Evolutionary conservation across 2,329 filamentous ascomycete genomes (phyloP).

Genomic region (Sporothrix schenckii): DNA sequence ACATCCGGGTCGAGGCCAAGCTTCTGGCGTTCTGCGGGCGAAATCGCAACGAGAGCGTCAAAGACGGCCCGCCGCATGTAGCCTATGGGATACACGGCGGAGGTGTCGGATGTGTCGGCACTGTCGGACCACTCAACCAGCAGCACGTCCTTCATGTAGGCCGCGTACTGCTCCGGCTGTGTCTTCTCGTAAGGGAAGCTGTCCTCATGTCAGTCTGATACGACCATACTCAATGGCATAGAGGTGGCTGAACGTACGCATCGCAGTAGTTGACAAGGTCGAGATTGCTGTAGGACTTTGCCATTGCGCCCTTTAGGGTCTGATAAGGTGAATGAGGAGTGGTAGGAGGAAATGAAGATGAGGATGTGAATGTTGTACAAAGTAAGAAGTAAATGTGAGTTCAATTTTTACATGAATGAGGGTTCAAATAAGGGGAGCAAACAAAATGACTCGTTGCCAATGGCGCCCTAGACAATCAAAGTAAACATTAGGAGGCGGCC

Average conservation of each 20-base stretch:
- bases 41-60: slow-evolving; percentile 52
- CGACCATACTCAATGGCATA: not conserved
- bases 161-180: slow-evolving; percentile 59
- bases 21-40: slow-evolving; percentile 57
- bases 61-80: slow-evolving; percentile 59
- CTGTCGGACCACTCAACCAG: slow-evolving; percentile 66
- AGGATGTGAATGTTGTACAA: not conserved
- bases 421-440: not conserved
- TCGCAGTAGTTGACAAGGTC: slow-evolving; percentile 39
- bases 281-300: slow-evolving; percentile 35
- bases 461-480: not conserved
- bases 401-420: not conserved
- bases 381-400: not conserved
- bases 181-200: slow-evolving; percentile 78
- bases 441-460: not conserved
- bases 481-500: not conserved
- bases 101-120: slow-evolving; percentile 56
- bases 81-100: slow-evolving; percentile 56
- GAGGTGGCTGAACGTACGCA: slow-evolving; percentile 35
- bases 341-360: not conserved
- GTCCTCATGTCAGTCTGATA: not conserved
- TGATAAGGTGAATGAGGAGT: not conserved
- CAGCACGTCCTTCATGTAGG: slow-evolving; percentile 64
- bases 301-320: slow-evolving; percentile 27
- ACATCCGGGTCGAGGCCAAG: slow-evolving; percentile 60